These are phyloP conservation scores for Backusella mclennaniae DNA, from an alignment of 192 early-diverging fungal species.

Conservation along the genomic window DNA sequence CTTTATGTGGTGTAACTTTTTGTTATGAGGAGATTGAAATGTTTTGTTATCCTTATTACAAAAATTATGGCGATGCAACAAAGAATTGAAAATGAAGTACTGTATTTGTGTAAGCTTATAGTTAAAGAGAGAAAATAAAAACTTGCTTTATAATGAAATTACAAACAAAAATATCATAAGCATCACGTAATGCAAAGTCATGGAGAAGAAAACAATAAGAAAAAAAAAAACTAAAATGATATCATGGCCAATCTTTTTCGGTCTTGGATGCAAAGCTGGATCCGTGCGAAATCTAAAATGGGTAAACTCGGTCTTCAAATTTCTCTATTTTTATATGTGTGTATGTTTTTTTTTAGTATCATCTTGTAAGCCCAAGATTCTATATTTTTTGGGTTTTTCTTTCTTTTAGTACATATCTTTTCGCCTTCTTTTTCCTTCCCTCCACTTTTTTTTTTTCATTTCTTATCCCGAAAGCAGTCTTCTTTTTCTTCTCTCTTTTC, in stretches of 20 bases:
- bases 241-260: background rate
- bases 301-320: background rate
- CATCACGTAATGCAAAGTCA: background rate
- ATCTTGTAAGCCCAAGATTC: background rate
- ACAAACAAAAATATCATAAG: background rate
- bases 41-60: background rate
- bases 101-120: background rate
- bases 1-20: conserved; percentile 7
- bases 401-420: background rate
- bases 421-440: background rate
- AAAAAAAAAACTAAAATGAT: background rate
- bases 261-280: background rate
- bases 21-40: background rate
- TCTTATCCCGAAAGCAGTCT: background rate
- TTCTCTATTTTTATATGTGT: background rate
- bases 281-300: conserved; percentile 1
- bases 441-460: background rate
- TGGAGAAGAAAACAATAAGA: background rate
- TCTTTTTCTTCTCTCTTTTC: background rate
- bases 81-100: background rate
- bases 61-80: background rate
- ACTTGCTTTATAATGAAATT: background rate
- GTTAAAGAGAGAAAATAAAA: background rate
- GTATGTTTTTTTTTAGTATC: background rate
- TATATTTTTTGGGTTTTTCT: background rate